These are phyloP conservation scores for Otatea glauca DNA, from an alignment of 176 grass and related monocot species.

Conservation along the genomic window DNA sequence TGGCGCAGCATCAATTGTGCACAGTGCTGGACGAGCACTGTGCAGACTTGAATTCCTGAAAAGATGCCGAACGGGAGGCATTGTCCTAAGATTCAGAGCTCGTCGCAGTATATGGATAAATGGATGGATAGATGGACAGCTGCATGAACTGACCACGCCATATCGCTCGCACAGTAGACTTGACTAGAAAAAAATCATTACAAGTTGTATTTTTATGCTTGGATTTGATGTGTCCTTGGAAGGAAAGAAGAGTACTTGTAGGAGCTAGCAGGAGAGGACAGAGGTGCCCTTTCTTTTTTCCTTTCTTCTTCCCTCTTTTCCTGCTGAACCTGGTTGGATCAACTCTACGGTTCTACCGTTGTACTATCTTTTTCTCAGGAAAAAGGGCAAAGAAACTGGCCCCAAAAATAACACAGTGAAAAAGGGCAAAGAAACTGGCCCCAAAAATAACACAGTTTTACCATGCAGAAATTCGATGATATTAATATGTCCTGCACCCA, in stretches of 20 bases:
- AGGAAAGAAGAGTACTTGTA: neutral
- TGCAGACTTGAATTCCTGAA: slow-evolving; percentile 25
- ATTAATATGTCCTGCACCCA: neutral
- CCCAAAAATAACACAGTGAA: neutral
- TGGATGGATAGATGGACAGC: neutral
- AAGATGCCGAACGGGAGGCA: neutral
- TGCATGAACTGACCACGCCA: slow-evolving; percentile 35
- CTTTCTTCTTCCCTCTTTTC: neutral
- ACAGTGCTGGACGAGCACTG: neutral
- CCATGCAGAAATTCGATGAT: neutral
- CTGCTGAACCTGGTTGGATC: neutral
- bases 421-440: neutral
- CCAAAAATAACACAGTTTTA: neutral
- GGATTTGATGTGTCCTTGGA: slow-evolving; percentile 23
- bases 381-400: neutral
- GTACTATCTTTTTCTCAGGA: neutral
- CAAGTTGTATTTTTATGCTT: slow-evolving; percentile 10
- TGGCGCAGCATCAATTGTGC: neutral
- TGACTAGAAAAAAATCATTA: neutral
- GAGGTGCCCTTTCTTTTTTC: neutral
- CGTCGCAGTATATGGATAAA: neutral
- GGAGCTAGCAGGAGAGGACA: neutral
- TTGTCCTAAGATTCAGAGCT: slow-evolving; percentile 38
- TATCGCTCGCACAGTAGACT: slow-evolving; percentile 27
- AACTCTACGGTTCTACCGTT: neutral